Conservation (phyloP, 2,329 filamentous ascomycete genomes). For the Cladosporium oxysporum region DNA sequence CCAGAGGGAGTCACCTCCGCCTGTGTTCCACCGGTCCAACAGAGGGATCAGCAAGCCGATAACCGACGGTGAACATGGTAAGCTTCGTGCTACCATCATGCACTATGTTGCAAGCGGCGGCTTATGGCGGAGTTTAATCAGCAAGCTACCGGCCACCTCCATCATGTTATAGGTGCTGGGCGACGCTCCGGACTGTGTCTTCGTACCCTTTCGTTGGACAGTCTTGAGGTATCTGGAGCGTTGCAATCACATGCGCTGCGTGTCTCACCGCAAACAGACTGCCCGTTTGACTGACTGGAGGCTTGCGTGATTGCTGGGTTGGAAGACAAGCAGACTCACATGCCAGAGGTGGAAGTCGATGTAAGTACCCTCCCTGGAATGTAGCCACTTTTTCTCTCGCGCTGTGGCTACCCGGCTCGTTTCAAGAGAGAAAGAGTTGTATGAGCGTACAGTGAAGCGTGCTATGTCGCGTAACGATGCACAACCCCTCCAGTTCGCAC, state of each 20-base stretch:
- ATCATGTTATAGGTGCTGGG: conserved; percentile 4
- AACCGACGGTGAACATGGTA: background rate
- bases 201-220: background rate
- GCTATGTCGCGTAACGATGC: background rate
- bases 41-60: conserved; percentile 3
- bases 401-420: background rate
- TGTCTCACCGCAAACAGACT: conserved; percentile 9
- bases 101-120: conserved; percentile 14
- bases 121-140: conserved; percentile 8
- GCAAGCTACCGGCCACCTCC: background rate
- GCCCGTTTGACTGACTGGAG: background rate
- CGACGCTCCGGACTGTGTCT: background rate
- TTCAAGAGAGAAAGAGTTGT: background rate
- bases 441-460: background rate
- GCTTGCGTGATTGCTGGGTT: conserved; percentile 11
- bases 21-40: background rate
- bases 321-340: background rate
- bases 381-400: background rate
- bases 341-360: background rate
- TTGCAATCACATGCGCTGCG: background rate
- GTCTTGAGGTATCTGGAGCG: background rate
- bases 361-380: conserved; percentile 11
- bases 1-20: background rate
- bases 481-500: background rate
- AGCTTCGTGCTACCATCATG: conserved; percentile 10